Evolutionary conservation across 805 yeast genomes (phyloP), one percentile per base, ranked within the genome.

Genomic region (Saccharomyces cerevisiae): DNA sequence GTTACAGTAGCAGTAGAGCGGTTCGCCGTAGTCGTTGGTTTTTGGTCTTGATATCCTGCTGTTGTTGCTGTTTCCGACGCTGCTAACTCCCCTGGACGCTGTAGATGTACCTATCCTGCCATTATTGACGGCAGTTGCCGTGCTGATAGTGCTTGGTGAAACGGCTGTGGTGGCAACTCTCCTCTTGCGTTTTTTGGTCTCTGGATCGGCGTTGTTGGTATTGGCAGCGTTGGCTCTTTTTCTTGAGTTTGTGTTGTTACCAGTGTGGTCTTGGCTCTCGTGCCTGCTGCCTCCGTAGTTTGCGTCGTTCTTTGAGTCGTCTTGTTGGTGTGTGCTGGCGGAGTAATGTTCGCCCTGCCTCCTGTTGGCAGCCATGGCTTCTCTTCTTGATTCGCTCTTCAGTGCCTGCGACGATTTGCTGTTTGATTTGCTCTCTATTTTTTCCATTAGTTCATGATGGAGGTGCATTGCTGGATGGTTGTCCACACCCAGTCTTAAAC

Each of bases 1-100:
- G 68, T 90, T 89, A 73, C 99, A 94, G 73, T 92, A 91, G 70
- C 99, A 94, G 69, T 92, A 92, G 1, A 90, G 81, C 0, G 96
- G 96, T 64, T 91, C 97, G 24, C 76, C 77, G 49, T 67, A 70
- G 28, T 69, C 73, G 54, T 70, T 65, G 55, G 66, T 56, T 61
- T 63, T 56, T 51, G 55, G 47, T 47, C 51, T 52, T 46, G 47
- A 46, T 53, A 57, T 46, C 48, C 55, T 49, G 51, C 50, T 50
- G 58, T 47, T 41, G 59, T 29, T 47, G 60, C 52, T 41, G 59
- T 21, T 51, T 60, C 48, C 46, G 24, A 41, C 22, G 59, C 49
- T 50, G 21, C 41, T n/a, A 3, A 32, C 41, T 6, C 21, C 17
- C 21, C 41, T 43, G 32, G 55, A 47, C 17, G 31, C 59, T 24